phyloP scores from a whole-genome alignment of 495 filamentous ascomycete genomes.

The Massariosphaeria phaeospora region DNA sequence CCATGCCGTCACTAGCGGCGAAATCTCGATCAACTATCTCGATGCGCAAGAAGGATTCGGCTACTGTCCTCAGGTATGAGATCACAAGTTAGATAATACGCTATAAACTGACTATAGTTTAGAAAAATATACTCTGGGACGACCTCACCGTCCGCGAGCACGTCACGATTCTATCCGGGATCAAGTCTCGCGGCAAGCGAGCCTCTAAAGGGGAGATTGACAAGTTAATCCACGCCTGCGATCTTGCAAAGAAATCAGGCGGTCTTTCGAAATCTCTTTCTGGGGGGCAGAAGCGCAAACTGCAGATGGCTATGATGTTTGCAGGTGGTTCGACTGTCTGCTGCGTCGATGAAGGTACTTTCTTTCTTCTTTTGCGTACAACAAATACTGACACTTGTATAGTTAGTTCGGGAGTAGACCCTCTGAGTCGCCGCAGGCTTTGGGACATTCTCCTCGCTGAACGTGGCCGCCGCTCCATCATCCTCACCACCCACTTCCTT shows the following conservation, averaged over 20 bases:
- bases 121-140: constrained; percentile 79
- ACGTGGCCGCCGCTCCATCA: constrained; percentile 68
- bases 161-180: constrained; percentile 66
- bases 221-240: constrained; percentile 60
- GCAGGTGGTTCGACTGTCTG: constrained; percentile 79
- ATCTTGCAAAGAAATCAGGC: constrained; percentile 63
- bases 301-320: constrained; percentile 93
- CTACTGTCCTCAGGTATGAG: no score
- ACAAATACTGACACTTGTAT: no score
- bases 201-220: constrained; percentile 49
- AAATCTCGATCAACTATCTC: constrained; percentile 63
- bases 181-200: constrained; percentile 57
- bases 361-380: no score
- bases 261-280: constrained; percentile 66
- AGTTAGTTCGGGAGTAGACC: constrained; percentile 76
- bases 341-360: constrained; percentile 86
- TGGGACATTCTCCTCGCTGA: constrained; percentile 86
- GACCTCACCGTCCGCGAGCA: constrained; percentile 77
- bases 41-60: not conserved
- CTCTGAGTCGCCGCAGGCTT: constrained; percentile 72
- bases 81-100: no score
- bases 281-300: constrained; percentile 82
- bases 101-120: not conserved
- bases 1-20: constrained; percentile 62
- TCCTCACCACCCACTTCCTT: constrained; percentile 67